A percentile compares a stretch with the other conserved stretches of the same genome.
These are phyloP conservation scores for Aegilops bicornis DNA, from an alignment of 176 grass and related monocot species.

Conservation along the genomic window DNA sequence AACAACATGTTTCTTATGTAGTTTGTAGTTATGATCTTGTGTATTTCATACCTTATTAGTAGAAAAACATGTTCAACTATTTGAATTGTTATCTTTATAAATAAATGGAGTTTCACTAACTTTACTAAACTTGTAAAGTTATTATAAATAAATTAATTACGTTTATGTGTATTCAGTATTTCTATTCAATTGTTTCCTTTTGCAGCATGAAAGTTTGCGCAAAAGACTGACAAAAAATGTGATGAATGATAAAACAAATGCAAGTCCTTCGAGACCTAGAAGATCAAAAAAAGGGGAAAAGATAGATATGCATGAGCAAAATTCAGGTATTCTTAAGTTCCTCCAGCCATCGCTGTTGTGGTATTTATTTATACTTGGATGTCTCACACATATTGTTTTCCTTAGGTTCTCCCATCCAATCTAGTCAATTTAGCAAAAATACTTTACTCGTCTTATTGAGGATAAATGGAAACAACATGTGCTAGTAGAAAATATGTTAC, in stretches of 20 bases:
- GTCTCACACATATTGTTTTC: not conserved
- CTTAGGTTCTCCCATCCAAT: not conserved
- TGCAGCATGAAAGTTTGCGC: constrained; percentile 5
- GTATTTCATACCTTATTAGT: not conserved
- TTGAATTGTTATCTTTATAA: not conserved
- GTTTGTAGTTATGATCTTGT: not conserved
- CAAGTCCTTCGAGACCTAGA: not conserved
- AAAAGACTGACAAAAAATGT: not conserved
- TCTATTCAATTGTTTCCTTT: not conserved
- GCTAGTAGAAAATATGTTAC: not conserved
- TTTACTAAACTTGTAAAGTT: not conserved
- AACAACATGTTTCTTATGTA: not conserved
- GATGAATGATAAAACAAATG: not conserved
- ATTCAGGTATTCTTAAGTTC: not conserved
- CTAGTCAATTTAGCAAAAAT: not conserved
- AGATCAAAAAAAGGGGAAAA: no score
- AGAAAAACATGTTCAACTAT: not conserved
- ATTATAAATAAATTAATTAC: not conserved
- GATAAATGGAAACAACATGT: not conserved
- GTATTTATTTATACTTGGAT: not conserved
- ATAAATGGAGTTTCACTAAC: not conserved
- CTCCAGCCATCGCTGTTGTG: not conserved
- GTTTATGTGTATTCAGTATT: not conserved
- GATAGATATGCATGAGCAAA: no score
- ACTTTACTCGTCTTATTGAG: not conserved